Base-by-base conservation (phyloP, 2,329 filamentous ascomycete species). In the Plectosphaerella plurivora region DNA sequence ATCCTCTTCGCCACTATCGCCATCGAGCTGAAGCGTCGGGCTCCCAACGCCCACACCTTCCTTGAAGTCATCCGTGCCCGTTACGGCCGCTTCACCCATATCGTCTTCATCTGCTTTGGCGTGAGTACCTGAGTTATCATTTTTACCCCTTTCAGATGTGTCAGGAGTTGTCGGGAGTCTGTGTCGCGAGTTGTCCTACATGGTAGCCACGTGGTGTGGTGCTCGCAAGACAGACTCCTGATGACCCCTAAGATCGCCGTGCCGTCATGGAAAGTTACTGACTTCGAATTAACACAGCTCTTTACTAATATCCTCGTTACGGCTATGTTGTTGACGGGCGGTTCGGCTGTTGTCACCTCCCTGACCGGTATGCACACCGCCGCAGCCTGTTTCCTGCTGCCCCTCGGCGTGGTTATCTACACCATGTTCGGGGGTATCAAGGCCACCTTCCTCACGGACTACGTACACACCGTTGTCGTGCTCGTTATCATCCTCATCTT, bases 1-100 rank as follows among this genome's bases (percentile, higher is more conserved):
- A 78, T 96, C 25, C 77, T 96, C 1, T 96, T 96, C 62, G 91
- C 92, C 1, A 95, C 91, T 0, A 41, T 93, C 35, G 89, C 89
- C 22, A 93, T 93, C 60, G 88, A 93, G 70, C 71, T 92, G 47
- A 94, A 93, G 71, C 76, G 87, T 57, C 82, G 87, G 55, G 88
- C 88, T 2, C 89, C 89, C 1, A 91, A 91, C 64, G 89, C 88
- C 2, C 88, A 92, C 63, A 81, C 78, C 1, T 89, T 88, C 67
- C 79, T 91, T 18, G 88, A 92, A 73, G 86, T 88, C 50, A 87
- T 91, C 62, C 79, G 79, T 53, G 87, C 87, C 39, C 80, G 88
- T 58, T 92, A 91, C 67, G 88, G 89, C 62, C 65, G 65, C 7
- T 46, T 66, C 15, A 82, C 87, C 1, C 89, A 93, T 62, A 68